phyloP scores from a whole-genome alignment of 352 stramenopile genomes.

The Phytophthora hibernalis region DNA sequence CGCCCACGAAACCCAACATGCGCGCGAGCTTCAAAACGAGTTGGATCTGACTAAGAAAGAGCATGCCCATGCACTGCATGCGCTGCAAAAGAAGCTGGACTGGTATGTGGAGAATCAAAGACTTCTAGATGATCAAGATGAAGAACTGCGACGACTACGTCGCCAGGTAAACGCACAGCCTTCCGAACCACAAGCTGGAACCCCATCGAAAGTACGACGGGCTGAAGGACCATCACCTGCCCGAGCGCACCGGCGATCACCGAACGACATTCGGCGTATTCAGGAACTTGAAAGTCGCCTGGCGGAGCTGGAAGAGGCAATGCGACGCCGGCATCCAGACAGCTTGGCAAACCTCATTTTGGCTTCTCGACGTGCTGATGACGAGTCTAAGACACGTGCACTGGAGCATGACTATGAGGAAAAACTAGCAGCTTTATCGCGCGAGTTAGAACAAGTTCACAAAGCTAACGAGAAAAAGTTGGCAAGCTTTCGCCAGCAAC shows the following conservation, averaged over 20 bases:
- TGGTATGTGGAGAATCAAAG: constrained; percentile 89
- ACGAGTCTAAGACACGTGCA: constrained; percentile 60
- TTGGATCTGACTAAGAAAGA: constrained; percentile 56
- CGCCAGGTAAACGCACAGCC: constrained; percentile 17
- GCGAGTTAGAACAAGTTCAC: constrained; percentile 62
- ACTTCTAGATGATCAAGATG: constrained; percentile 82
- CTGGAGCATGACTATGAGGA: constrained; percentile 46
- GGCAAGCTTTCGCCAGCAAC: constrained; percentile 77
- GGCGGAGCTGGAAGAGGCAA: constrained; percentile 76
- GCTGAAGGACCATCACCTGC: constrained; percentile 18
- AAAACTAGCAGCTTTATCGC: constrained; percentile 49
- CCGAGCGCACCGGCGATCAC: constrained; percentile 38
- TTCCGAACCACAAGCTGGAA: constrained; percentile 11
- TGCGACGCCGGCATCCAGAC: constrained; percentile 78
- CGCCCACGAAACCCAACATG: constrained; percentile 59
- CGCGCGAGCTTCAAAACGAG: constrained; percentile 52
- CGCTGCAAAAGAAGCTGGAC: constrained; percentile 82
- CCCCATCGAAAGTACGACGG: constrained; percentile 25
- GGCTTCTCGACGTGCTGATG: constrained; percentile 66
- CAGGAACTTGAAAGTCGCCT: constrained; percentile 76
- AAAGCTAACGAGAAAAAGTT: constrained; percentile 63
- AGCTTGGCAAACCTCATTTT: constrained; percentile 84
- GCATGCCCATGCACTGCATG: constrained; percentile 49
- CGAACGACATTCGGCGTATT: constrained; percentile 73
- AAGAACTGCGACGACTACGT: constrained; percentile 52